Percentiles rank a stretch among this genome's conserved stretches.
These are phyloP conservation scores for Candida dajiaensis DNA, from an alignment of 805 yeast genomes.

Conservation along the genomic window DNA sequence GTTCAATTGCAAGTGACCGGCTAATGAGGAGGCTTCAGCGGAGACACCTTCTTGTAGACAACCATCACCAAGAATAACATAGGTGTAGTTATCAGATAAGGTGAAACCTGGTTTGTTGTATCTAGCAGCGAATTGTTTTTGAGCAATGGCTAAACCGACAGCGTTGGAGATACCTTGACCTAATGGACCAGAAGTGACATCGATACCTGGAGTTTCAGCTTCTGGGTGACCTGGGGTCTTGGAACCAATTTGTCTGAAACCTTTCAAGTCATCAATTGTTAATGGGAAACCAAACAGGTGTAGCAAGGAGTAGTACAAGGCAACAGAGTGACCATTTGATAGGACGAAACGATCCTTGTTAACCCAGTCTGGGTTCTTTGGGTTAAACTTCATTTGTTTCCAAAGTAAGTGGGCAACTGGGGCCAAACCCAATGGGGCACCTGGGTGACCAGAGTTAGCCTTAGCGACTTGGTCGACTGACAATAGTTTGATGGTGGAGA, in stretches of 20 bases:
- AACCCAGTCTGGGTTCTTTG: conserved; percentile 87
- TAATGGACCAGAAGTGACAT: conserved; percentile 97
- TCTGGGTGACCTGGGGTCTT: conserved; percentile 99
- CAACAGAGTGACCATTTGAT: conserved; percentile 96
- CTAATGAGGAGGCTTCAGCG: conserved; percentile 88
- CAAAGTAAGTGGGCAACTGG: conserved; percentile 89
- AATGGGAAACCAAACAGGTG: conserved; percentile 82
- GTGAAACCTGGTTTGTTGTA: conserved; percentile 83
- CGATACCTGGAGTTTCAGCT: conserved; percentile 85
- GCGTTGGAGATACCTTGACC: conserved; percentile 98
- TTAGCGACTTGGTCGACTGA: conserved; percentile 81
- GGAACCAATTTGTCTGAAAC: conserved; percentile 85
- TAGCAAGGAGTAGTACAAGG: conserved; percentile 77
- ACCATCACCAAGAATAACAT: conserved; percentile 89
- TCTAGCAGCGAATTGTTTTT: conserved; percentile 84
- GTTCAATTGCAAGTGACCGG: conserved; percentile 92
- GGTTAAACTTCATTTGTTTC: conserved; percentile 79
- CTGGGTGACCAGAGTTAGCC: conserved; percentile 98
- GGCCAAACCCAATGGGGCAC: conserved; percentile 98
- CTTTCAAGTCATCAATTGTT: conserved; percentile 78
- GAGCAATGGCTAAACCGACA: conserved; percentile 95
- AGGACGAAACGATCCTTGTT: conserved; percentile 94
- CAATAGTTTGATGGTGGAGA: conserved; percentile 83
- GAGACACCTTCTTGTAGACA: conserved; percentile 98
- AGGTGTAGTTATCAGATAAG: conserved; percentile 71